Base-by-base conservation (phyloP, 1,284 basidiomycete species). In the Pseudozyma sp. region DNA sequence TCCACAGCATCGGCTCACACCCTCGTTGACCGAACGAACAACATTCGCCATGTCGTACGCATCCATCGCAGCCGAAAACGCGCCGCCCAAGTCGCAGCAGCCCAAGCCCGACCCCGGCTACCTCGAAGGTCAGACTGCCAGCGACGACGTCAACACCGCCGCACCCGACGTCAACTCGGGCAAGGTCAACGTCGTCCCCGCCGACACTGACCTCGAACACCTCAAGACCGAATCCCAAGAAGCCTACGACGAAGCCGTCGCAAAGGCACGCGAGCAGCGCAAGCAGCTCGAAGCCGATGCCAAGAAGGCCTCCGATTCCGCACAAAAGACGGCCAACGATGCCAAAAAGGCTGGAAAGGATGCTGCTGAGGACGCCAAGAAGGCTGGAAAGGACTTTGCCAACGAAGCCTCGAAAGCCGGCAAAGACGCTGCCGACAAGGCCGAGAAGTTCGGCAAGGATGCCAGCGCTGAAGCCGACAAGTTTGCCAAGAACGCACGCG, bases 161-260 rank as follows among this genome's bases (percentile, higher is more conserved):
- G 55, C 65, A 1, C 68, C 58, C 17, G 77, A 79, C 42, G 77
- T 79, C 52, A 63, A 79, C 76, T 60, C 62, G 39, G 61, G 61
- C 47, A 78, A 78, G 52, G 66, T 80, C 50, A 78, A 74, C 64
- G 63, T 78, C 3, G 66, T 80, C 4, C 77, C 78, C 31, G 48
- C 68, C 9, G 72, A 68, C 39, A 43, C 61, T 14, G 68, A 80
- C 17, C 65, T 79, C 9, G 74, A 78, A 33, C 59, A 80, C 51
- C 63, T 79, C 57, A 75, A 74, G 70, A 80, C 78, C n/a, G 60
- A 79, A 48, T 71, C 70, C 11, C 56, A 66, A 35, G 75, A 78
- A 24, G 67, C 66, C n/a, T 65, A 68, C 54, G 66, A 76, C 10
- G 58, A 76, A 33, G 69, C 73, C 5, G 65, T 68, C 14, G 44